These are phyloP conservation scores for Aspergillus proliferans DNA, from an alignment of 2,329 filamentous ascomycete species.

Conservation along the genomic window DNA sequence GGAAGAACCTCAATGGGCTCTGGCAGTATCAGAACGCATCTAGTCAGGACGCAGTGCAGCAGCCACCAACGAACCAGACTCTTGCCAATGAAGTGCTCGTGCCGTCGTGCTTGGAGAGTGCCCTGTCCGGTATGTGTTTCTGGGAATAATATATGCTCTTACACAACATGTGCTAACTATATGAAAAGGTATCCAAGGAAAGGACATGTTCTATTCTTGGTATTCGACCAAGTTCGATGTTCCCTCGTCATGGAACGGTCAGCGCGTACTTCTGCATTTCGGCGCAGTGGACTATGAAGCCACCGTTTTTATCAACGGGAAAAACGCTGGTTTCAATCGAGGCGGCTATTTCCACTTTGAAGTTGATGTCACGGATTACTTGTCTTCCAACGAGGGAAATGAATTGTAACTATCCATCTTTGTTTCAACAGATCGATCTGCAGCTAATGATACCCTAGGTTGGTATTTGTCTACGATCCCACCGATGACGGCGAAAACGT, in stretches of 20 bases:
- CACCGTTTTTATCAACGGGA: constrained; percentile 54
- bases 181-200: constrained; percentile 32
- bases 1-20: constrained; percentile 46
- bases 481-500: constrained; percentile 52
- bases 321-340: constrained; percentile 47
- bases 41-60: constrained; percentile 31
- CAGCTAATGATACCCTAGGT: constrained; percentile 28
- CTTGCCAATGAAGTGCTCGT: constrained; percentile 44
- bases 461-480: constrained; percentile 62
- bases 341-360: constrained; percentile 60
- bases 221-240: constrained; percentile 46
- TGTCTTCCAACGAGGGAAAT: constrained; percentile 43
- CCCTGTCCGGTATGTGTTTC: constrained; percentile 38
- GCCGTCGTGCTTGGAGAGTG: constrained; percentile 51
- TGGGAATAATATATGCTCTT: background rate
- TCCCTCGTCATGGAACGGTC: constrained; percentile 38
- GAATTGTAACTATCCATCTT: constrained; percentile 42
- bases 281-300: constrained; percentile 49
- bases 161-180: background rate
- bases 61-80: constrained; percentile 40
- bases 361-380: constrained; percentile 50
- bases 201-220: constrained; percentile 39
- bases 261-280: constrained; percentile 43
- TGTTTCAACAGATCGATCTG: background rate
- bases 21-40: constrained; percentile 42